Evolutionary conservation across 2,329 filamentous ascomycete species (phyloP).

Genomic region (Alternaria consortialis): DNA sequence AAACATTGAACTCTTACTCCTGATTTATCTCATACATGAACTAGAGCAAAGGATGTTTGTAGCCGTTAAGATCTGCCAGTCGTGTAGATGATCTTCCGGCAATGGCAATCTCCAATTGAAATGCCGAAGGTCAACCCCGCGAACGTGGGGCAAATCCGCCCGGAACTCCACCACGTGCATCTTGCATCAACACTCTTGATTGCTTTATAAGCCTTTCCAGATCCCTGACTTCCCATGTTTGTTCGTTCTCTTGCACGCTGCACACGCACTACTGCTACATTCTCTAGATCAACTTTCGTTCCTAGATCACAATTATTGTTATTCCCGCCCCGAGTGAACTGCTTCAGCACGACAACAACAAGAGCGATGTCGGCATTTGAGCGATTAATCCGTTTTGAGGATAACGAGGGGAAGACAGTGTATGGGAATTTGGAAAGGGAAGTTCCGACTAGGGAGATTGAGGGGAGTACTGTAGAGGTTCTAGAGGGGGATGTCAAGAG

Average conservation of each 20-base stretch:
- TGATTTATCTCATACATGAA: no score
- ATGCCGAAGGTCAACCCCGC: constrained; percentile 22
- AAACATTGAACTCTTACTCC: no score
- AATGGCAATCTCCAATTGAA: constrained; percentile 3
- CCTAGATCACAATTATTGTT: background rate
- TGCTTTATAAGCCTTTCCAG: background rate
- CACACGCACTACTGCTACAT: background rate
- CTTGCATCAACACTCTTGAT: background rate
- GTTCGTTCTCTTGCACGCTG: constrained; percentile 9
- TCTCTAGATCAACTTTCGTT: background rate
- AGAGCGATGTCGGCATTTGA: constrained; percentile 41
- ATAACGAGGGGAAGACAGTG: constrained; percentile 38
- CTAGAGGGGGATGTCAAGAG: constrained; percentile 39
- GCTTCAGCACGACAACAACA: constrained; percentile 7
- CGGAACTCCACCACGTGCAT: constrained; percentile 3
- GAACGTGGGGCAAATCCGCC: constrained; percentile 13
- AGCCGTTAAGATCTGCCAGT: no score
- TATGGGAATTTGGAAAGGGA: constrained; percentile 46
- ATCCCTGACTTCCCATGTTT: constrained; percentile 9
- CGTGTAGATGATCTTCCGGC: no score
- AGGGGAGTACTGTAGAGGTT: constrained; percentile 42
- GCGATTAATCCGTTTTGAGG: constrained; percentile 46
- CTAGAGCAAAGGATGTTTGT: no score
- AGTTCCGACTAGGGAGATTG: constrained; percentile 40
- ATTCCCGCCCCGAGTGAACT: background rate